Base-by-base conservation (phyloP, 2,329 filamentous ascomycete genomes). In the Colletotrichum chlorophyti region DNA sequence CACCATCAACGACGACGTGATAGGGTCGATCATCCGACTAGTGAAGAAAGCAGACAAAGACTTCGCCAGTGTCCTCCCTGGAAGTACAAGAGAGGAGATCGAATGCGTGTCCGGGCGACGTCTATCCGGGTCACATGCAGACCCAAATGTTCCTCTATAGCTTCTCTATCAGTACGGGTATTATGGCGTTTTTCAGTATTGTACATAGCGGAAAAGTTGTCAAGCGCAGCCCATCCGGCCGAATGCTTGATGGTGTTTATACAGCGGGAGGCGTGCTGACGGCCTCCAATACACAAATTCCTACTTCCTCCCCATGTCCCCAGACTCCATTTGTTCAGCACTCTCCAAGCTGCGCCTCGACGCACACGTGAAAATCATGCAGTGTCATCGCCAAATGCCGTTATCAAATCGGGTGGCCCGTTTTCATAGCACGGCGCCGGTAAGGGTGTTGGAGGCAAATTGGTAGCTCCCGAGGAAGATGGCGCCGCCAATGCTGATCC, bases 401-500 rank as follows among this genome's bases (percentile, higher is more conserved):
- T 31, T 14, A 31, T 31, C 29, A 31, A 31, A 27, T 37, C 12
- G 8, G 19, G n/a, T 5, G 45, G 15, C 14, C 14, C 31, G 11
- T 15, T 23, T 15, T 34, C 15, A 53, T 11, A 59, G 10, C 15
- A 55, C 55, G 4, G 58, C 57, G 8, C 79, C 77, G 51, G 84
- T 82, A 65, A 96, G 73, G 27, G 86, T 78, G 76, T 97, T 97
- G 66, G 88, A 89, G 19, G 88, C 90, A 86, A 88, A 95, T 73
- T 97, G 92, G 73, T 97, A 97, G 67, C 90, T 94, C 1, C 94
- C 95, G 69, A 98, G 74, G 77, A 99, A 99, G 29, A 99, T 92
- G 10, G 94, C 92, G 2, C 95, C 95, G 3, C 95, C 95, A 54
- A 91, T 89, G 65, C 91, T 95, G 70, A 99, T 99, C 93, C 95